Percentiles rank a stretch among this genome's conserved stretches.
phyloP scores from a whole-genome alignment of 2,329 filamentous ascomycete genomes.

The Thielaviopsis populi region DNA sequence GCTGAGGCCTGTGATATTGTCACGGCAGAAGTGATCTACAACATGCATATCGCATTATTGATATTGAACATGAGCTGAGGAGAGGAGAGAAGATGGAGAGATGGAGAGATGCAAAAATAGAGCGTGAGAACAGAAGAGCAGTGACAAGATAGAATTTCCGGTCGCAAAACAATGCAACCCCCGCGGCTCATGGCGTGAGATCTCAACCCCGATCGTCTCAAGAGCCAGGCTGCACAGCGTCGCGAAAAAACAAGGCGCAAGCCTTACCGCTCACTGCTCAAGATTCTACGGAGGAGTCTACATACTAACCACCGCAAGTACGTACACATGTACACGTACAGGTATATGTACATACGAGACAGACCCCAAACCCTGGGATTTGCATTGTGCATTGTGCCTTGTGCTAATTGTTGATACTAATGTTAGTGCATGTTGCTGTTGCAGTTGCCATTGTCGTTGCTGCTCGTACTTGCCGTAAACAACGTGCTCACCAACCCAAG shows the following conservation, averaged over 20 bases:
- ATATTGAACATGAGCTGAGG: background rate
- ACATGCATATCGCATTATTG: background rate
- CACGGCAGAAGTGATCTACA: background rate
- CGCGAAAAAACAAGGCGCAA: background rate
- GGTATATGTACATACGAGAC: too few species aligned
- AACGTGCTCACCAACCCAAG: background rate
- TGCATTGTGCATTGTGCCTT: too few species aligned
- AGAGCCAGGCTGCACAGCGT: background rate
- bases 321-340: too few species aligned
- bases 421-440: too few species aligned
- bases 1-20: background rate
- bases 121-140: background rate
- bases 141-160: background rate
- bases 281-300: background rate
- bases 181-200: background rate
- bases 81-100: background rate
- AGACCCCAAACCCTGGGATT: too few species aligned
- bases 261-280: background rate
- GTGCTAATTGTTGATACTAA: too few species aligned
- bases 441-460: background rate
- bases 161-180: background rate
- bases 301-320: too few species aligned
- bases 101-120: background rate
- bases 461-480: too few species aligned
- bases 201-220: conserved; percentile 4